phyloP scores from a whole-genome alignment of 2,329 filamentous ascomycete species.

The Sclerotiophoma versabilis region DNA sequence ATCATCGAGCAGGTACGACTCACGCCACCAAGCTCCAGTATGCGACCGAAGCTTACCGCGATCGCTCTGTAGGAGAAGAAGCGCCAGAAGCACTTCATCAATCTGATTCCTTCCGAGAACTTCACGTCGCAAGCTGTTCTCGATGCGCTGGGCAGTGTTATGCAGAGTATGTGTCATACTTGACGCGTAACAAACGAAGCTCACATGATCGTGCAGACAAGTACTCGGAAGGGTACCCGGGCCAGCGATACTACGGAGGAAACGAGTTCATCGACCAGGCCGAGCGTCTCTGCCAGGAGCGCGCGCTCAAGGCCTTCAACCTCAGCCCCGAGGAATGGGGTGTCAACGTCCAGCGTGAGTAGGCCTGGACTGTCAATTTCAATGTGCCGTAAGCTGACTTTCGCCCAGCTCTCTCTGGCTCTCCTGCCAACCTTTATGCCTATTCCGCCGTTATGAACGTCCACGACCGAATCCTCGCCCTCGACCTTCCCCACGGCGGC shows the following conservation, averaged over 20 bases:
- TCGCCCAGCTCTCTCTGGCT: constrained; percentile 75
- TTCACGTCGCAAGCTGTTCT: constrained; percentile 98
- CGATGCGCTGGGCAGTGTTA: constrained; percentile 80
- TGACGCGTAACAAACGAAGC: constrained; percentile 62
- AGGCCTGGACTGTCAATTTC: not conserved
- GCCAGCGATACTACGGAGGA: constrained; percentile 97
- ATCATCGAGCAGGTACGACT: constrained; percentile 84
- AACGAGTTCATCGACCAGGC: constrained; percentile 99
- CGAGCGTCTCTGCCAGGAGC: constrained; percentile 91
- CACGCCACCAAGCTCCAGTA: constrained; percentile 7
- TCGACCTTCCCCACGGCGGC: constrained; percentile 94
- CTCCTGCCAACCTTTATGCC: constrained; percentile 78
- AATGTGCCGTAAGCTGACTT: constrained; percentile 24
- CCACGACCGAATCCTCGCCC: constrained; percentile 95
- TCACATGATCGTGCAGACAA: constrained; percentile 70
- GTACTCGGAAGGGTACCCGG: constrained; percentile 98
- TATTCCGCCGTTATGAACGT: constrained; percentile 93
- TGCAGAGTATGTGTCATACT: constrained; percentile 59
- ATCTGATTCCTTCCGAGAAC: constrained; percentile 99
- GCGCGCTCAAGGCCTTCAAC: constrained; percentile 90
- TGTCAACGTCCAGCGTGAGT: constrained; percentile 89
- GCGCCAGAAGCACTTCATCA: constrained; percentile 97
- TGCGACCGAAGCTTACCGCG: constrained; percentile 23
- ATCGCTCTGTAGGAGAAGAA: constrained; percentile 76
- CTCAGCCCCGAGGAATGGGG: constrained; percentile 91